A percentile compares a stretch with the other conserved stretches of the same genome.
Conservation (phyloP, 305 asterid species). For the Ilex paraguariensis region DNA sequence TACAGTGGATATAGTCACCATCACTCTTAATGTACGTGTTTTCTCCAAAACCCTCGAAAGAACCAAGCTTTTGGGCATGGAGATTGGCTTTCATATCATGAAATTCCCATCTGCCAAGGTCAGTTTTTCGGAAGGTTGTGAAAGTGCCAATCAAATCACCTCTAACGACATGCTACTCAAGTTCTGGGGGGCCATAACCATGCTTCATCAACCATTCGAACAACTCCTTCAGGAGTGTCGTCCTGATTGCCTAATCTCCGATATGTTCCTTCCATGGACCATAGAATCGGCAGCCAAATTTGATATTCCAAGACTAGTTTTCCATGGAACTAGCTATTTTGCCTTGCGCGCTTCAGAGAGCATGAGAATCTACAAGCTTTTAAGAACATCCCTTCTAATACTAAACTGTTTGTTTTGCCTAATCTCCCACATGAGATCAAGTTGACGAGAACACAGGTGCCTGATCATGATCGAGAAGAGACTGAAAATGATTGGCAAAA, state of each 20-base stretch:
- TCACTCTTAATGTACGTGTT: constrained; percentile 16
- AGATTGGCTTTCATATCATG: constrained; percentile 23
- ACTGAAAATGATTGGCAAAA: too few species aligned
- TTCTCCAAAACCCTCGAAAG: constrained; percentile 28
- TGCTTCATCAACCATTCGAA: constrained; percentile 30
- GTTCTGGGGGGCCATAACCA: constrained; percentile 9
- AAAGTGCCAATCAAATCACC: constrained; percentile 26
- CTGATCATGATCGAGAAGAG: too few species aligned
- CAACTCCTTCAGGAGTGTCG: constrained; percentile 15
- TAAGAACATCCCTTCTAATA: constrained; percentile 17
- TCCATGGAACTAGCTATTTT: constrained; percentile 22
- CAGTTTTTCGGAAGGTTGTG: constrained; percentile 24
- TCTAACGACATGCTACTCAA: constrained; percentile 12
- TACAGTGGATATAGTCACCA: too few species aligned
- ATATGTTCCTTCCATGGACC: constrained; percentile 38
- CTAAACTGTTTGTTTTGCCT: constrained; percentile 21
- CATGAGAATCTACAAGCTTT: constrained; percentile 17
- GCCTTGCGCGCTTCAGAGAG: constrained; percentile 8
- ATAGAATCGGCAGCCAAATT: constrained; percentile 32
- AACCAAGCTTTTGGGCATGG: constrained; percentile 29
- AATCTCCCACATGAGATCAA: constrained; percentile 23
- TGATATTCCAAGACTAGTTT: constrained; percentile 32
- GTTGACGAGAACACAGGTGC: constrained; percentile 11
- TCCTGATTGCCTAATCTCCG: constrained; percentile 34
- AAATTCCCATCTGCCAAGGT: constrained; percentile 33